Percentiles rank a stretch among this genome's conserved stretches.
Conservation (phyloP, 495 filamentous ascomycete species). For the Xylaria grammica region DNA sequence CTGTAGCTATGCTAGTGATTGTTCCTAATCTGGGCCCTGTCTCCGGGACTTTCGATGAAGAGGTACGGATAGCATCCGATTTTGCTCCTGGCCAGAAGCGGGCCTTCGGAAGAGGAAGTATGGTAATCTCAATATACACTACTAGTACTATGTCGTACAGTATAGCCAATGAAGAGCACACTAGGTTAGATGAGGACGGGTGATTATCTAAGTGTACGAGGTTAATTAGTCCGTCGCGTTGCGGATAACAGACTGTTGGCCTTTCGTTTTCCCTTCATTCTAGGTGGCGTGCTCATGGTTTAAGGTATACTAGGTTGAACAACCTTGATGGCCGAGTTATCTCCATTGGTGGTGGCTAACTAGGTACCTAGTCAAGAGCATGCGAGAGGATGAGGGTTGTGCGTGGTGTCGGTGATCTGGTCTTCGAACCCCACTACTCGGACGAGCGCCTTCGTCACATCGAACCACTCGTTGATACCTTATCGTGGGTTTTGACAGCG, state of each 20-base stretch:
- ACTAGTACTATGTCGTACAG: not conserved
- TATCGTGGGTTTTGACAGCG: not conserved
- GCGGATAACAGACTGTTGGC: not conserved
- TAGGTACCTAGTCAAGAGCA: not conserved
- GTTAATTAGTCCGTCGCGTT: conserved; percentile 1
- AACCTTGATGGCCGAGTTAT: no score
- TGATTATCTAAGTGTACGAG: not conserved
- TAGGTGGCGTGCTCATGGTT: no score
- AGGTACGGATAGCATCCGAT: conserved; percentile 22
- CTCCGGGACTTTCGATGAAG: conserved; percentile 23
- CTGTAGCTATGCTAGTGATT: conserved; percentile 14
- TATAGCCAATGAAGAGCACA: not conserved
- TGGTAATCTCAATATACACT: conserved; percentile 9
- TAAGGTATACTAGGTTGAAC: no score
- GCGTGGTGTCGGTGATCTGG: not conserved
- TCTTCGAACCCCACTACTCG: conserved; percentile 8
- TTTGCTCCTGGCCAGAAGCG: not conserved
- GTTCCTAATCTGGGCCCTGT: conserved; percentile 20
- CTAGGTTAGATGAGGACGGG: conserved; percentile 2
- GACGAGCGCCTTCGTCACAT: not conserved
- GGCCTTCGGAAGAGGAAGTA: not conserved
- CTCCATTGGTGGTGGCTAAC: no score
- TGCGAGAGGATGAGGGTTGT: conserved; percentile 1
- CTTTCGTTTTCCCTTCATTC: conserved; percentile 3
- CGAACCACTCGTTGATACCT: conserved; percentile 6